Conservation (phyloP, 352 stramenopile species). For the Pythium vanterpoolii region DNA sequence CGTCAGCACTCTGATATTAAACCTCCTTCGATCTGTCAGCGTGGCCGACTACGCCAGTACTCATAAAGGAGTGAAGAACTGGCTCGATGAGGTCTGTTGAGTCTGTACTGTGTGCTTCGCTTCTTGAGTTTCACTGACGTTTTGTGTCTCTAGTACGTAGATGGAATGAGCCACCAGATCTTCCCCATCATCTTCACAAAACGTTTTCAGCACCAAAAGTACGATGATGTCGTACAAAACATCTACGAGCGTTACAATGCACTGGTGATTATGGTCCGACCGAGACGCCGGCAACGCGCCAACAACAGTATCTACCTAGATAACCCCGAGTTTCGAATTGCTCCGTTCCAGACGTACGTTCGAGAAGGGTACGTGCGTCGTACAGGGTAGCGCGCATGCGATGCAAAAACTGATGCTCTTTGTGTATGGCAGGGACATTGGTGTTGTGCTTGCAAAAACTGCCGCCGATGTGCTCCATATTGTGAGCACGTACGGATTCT, state of each 20-base stretch:
- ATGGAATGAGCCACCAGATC: constrained; percentile 65
- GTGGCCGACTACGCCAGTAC: constrained; percentile 36
- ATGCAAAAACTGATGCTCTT: neutral
- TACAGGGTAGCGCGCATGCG: neutral
- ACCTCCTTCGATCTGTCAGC: constrained; percentile 56
- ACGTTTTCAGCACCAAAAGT: constrained; percentile 51
- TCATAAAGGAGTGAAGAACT: constrained; percentile 32
- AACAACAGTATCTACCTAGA: neutral
- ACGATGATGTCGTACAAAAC: constrained; percentile 45
- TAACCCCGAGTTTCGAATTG: constrained; percentile 26
- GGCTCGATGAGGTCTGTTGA: constrained; percentile 57
- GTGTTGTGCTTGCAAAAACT: constrained; percentile 54
- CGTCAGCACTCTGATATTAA: constrained; percentile 59
- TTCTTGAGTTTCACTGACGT: neutral
- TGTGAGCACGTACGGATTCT: constrained; percentile 51
- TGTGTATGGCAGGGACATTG: constrained; percentile 43
- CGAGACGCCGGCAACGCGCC: neutral
- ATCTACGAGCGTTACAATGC: constrained; percentile 53
- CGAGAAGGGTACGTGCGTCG: constrained; percentile 43
- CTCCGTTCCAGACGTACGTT: constrained; percentile 43
- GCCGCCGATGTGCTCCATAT: constrained; percentile 53
- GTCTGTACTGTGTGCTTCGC: neutral
- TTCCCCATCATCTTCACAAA: constrained; percentile 65
- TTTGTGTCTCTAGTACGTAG: constrained; percentile 42
- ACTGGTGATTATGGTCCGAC: constrained; percentile 29